Evolutionary conservation across 805 yeast genomes (phyloP).

Genomic region (Saccharomycopsis babjevae): DNA sequence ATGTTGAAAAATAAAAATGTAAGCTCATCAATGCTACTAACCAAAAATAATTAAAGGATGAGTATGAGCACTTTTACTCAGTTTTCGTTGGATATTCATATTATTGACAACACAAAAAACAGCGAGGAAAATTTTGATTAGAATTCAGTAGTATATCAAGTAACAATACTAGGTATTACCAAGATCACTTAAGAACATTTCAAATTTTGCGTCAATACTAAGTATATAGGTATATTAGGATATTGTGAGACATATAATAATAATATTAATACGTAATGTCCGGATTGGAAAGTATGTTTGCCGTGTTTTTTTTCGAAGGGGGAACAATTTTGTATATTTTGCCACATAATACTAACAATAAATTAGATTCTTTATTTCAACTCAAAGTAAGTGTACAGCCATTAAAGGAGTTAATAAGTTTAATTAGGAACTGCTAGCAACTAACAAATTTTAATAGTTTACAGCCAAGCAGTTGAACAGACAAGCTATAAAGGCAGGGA

Average conservation of each 20-base stretch:
- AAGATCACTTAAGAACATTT: too few species aligned
- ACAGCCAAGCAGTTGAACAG: constrained; percentile 88
- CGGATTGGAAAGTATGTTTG: constrained; percentile 5
- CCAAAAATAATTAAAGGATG: too few species aligned
- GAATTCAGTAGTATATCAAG: background rate
- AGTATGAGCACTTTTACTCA: background rate
- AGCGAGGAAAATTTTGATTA: background rate
- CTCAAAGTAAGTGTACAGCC: constrained; percentile 34
- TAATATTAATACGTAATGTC: background rate
- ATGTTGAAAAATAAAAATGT: background rate
- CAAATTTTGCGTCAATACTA: too few species aligned
- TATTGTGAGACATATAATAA: background rate
- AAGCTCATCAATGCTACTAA: too few species aligned
- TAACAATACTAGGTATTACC: too few species aligned
- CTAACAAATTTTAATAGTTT: constrained; percentile 34
- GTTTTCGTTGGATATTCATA: background rate
- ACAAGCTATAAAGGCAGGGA: constrained; percentile 84
- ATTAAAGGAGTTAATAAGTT: background rate
- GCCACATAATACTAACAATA: background rate
- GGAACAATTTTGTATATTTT: background rate
- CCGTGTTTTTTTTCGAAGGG: too few species aligned
- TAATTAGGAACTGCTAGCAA: background rate
- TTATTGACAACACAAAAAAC: background rate
- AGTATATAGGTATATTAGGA: background rate
- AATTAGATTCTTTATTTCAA: constrained; percentile 47